Evolutionary conservation across 805 yeast species (phyloP).

Genomic region (Suhomyces faveliae): DNA sequence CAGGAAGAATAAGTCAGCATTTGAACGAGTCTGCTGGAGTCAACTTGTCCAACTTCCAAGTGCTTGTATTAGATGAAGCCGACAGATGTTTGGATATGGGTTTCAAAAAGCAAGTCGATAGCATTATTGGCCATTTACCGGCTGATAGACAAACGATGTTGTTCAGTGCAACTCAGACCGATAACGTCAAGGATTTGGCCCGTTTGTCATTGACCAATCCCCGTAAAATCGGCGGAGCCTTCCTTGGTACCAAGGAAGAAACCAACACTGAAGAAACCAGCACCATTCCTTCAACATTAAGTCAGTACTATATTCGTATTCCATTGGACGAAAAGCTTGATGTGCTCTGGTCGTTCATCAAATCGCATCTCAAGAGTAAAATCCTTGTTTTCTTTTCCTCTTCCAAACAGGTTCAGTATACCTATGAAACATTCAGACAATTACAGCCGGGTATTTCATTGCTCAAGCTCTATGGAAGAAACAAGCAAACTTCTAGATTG

Average conservation of each 20-base stretch:
- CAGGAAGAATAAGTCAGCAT: slow-evolving; percentile 87
- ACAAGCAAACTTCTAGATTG: slow-evolving; percentile 83
- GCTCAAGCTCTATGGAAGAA: slow-evolving; percentile 83
- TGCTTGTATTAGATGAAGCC: slow-evolving; percentile 85
- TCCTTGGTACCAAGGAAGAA: slow-evolving; percentile 12
- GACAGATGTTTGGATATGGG: slow-evolving; percentile 95
- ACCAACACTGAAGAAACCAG: slow-evolving; percentile 46
- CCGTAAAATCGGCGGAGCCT: slow-evolving; percentile 24
- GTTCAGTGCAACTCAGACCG: slow-evolving; percentile 89
- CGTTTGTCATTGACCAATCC: slow-evolving; percentile 71
- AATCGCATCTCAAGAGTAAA: slow-evolving; percentile 76
- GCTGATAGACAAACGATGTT: slow-evolving; percentile 78
- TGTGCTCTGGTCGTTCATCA: slow-evolving; percentile 79
- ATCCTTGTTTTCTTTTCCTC: slow-evolving; percentile 83
- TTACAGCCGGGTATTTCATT: slow-evolving; percentile 90
- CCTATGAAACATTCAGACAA: slow-evolving; percentile 81
- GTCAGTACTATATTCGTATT: slow-evolving; percentile 76
- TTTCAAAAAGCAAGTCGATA: slow-evolving; percentile 77
- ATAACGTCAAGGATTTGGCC: slow-evolving; percentile 78
- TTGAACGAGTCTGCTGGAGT: slow-evolving; percentile 85
- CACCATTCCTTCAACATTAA: slow-evolving; percentile 79
- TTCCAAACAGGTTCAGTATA: slow-evolving; percentile 87
- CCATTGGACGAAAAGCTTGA: slow-evolving; percentile 81
- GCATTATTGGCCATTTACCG: slow-evolving; percentile 74
- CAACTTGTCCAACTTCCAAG: slow-evolving; percentile 70